Evolutionary conservation across 805 yeast species (phyloP).

Genomic region (Clavispora vitiphila): DNA sequence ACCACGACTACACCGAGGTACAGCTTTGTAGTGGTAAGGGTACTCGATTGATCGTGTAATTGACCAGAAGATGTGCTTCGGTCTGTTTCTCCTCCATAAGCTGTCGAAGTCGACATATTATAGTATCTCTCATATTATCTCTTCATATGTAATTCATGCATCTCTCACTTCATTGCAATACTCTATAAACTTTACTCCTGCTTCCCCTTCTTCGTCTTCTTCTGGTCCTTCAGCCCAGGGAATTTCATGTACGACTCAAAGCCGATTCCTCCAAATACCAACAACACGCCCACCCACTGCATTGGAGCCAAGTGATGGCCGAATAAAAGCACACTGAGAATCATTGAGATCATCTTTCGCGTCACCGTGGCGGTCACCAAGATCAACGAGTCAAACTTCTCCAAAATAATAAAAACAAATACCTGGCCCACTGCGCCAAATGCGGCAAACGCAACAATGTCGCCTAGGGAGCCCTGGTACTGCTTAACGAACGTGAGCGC

Average conservation of each 20-base stretch:
- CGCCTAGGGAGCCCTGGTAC: slow-evolving; percentile 53
- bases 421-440: slow-evolving; percentile 92
- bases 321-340: slow-evolving; percentile 77
- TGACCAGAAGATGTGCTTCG: too few species aligned
- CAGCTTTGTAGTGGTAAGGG: too few species aligned
- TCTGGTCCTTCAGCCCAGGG: not conserved
- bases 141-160: too few species aligned
- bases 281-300: slow-evolving; percentile 76
- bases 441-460: slow-evolving; percentile 61
- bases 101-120: too few species aligned
- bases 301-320: slow-evolving; percentile 61
- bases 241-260: slow-evolving; percentile 56
- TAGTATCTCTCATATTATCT: too few species aligned
- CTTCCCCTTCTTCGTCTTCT: not conserved
- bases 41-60: too few species aligned
- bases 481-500: slow-evolving; percentile 42
- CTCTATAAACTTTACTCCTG: not conserved
- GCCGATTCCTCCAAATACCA: slow-evolving; percentile 84
- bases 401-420: slow-evolving; percentile 83
- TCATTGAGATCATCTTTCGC: slow-evolving; percentile 93
- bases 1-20: too few species aligned
- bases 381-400: slow-evolving; percentile 77
- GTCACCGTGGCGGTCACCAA: slow-evolving; percentile 94
- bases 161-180: not conserved
- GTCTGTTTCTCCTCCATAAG: too few species aligned